Percentiles rank a stretch among this genome's conserved stretches.
phyloP scores from a whole-genome alignment of 805 yeast species.

The Metschnikowia hibisci region DNA sequence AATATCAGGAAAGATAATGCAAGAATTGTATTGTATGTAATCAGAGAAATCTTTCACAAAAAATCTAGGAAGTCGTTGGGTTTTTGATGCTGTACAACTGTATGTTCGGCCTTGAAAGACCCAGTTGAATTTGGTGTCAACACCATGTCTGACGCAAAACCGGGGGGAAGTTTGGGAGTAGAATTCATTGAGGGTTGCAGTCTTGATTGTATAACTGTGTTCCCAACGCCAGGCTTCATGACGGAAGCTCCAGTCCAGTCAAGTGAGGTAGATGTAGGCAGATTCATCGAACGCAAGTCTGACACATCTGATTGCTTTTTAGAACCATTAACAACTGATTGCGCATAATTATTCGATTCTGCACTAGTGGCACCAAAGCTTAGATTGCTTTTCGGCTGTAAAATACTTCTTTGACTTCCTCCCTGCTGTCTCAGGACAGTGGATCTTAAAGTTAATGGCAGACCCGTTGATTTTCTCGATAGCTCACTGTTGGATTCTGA shows the following conservation, averaged over 20 bases:
- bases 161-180: conserved; percentile 28
- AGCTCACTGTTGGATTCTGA: not conserved
- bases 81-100: not conserved
- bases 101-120: not conserved
- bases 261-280: not conserved
- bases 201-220: not conserved
- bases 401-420: not conserved
- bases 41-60: not conserved
- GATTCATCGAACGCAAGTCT: too few species aligned
- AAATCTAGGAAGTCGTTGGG: conserved; percentile 1
- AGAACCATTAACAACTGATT: not conserved
- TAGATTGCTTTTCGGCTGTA: conserved; percentile 1
- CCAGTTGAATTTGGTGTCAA: conserved; percentile 24
- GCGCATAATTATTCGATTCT: not conserved
- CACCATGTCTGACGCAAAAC: conserved; percentile 26
- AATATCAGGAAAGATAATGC: not conserved
- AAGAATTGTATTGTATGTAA: not conserved
- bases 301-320: not conserved
- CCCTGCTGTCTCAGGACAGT: conserved; percentile 2
- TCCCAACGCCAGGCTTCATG: not conserved
- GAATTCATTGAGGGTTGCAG: too few species aligned
- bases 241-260: not conserved
- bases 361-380: conserved; percentile 11
- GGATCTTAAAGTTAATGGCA: conserved; percentile 9
- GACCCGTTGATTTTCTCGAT: not conserved